phyloP scores from a whole-genome alignment of 1,284 basidiomycete species.

The Entoloma clypeatum region DNA sequence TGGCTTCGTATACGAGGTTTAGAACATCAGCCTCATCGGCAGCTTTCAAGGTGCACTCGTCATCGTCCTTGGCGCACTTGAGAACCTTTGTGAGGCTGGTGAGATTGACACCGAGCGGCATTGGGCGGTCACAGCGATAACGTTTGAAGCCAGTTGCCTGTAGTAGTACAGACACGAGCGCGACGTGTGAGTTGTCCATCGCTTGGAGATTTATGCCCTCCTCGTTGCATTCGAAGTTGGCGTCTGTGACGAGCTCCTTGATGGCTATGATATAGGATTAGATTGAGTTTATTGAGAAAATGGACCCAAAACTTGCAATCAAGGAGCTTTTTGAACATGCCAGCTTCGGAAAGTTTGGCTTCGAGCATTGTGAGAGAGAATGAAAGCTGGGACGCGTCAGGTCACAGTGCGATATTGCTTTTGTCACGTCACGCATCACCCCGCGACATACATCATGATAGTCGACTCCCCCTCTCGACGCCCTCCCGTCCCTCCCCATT shows the following conservation, averaged over 20 bases:
- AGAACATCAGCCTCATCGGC: conserved; percentile 90
- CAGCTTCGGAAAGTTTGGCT: conserved; percentile 83
- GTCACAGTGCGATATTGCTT: no score
- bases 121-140: conserved; percentile 94
- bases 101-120: conserved; percentile 92
- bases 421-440: no score
- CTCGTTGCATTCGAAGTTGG: conserved; percentile 97
- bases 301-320: conserved; percentile 57
- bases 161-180: conserved; percentile 85
- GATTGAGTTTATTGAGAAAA: conserved; percentile 10
- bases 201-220: conserved; percentile 95
- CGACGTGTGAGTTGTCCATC: conserved; percentile 99
- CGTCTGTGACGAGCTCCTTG: conserved; percentile 97
- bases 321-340: conserved; percentile 80
- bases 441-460: no score
- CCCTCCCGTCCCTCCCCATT: no score
- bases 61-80: conserved; percentile 97
- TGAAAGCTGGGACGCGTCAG: no score
- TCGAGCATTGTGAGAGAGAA: conserved; percentile 88
- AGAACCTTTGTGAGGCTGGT: conserved; percentile 92
- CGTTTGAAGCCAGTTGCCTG: conserved; percentile 76
- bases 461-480: no score
- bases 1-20: conserved; percentile 88
- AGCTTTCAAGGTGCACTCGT: conserved; percentile 89
- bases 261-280: conserved; percentile 57